Evolutionary conservation across 148 eudicot genomes (phyloP).

Genomic region (Salicornia ramosissima): DNA sequence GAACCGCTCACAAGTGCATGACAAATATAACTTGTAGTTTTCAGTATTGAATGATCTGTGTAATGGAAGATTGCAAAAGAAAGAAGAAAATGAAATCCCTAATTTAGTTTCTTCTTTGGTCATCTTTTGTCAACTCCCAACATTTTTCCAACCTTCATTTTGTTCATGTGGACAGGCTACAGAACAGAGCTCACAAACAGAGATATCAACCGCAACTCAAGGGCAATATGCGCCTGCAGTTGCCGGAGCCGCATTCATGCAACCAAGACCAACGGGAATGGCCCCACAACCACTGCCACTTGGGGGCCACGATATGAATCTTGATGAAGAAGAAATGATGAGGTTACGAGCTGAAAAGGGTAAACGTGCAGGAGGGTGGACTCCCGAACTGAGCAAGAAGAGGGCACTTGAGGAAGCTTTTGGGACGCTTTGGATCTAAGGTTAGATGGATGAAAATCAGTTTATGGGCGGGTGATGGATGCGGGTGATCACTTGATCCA

Average conservation of each 20-base stretch:
- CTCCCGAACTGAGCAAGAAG: slow-evolving; percentile 54
- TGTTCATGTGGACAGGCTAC: slow-evolving; percentile 34
- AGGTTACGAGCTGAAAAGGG: slow-evolving; percentile 66
- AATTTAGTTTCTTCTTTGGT: too few species aligned
- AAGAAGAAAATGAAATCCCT: too few species aligned
- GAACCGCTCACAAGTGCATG: too few species aligned
- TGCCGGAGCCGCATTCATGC: slow-evolving; percentile 56
- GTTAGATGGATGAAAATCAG: too few species aligned
- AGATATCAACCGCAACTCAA: slow-evolving; percentile 37
- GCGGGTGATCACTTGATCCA: too few species aligned
- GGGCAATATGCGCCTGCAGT: slow-evolving; percentile 85
- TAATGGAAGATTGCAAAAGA: too few species aligned
- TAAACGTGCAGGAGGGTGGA: slow-evolving; percentile 87
- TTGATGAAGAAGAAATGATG: slow-evolving; percentile 70
- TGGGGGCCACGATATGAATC: slow-evolving; percentile 46
- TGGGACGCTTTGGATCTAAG: slow-evolving; percentile 70
- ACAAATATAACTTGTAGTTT: too few species aligned
- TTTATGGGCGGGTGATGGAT: too few species aligned
- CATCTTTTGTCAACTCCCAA: background rate
- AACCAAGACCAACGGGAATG: slow-evolving; percentile 77
- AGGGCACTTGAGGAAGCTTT: slow-evolving; percentile 95
- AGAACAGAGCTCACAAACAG: slow-evolving; percentile 50
- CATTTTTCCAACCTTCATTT: background rate
- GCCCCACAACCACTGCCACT: slow-evolving; percentile 58
- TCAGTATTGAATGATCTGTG: too few species aligned